phyloP scores from a whole-genome alignment of 768 basidiomycete species.

The Lactarius tabidus region DNA sequence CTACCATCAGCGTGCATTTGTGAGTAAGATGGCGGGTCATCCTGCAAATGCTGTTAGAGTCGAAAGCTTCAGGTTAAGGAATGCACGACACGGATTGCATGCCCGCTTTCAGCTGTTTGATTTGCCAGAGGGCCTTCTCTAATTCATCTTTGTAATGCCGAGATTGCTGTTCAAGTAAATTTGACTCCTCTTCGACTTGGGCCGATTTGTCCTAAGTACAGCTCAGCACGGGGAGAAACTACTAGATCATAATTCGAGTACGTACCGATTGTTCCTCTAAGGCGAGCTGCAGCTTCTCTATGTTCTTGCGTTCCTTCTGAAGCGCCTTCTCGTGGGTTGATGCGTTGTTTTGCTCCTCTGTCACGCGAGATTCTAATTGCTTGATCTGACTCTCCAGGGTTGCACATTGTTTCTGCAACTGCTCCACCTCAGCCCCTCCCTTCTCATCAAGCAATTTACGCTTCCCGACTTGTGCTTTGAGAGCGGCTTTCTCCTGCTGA shows the following conservation, averaged over 20 bases:
- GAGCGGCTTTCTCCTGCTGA: conserved; percentile 49
- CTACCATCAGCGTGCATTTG: background rate
- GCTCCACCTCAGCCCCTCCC: conserved; percentile 55
- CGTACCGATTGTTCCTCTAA: conserved; percentile 16
- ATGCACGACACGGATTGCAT: conserved; percentile 4
- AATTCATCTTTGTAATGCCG: conserved; percentile 19
- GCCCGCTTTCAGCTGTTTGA: conserved; percentile 4
- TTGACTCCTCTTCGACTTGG: conserved; percentile 22
- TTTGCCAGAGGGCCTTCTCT: conserved; percentile 29
- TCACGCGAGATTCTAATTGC: conserved; percentile 39
- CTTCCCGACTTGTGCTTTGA: conserved; percentile 61
- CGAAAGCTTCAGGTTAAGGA: background rate
- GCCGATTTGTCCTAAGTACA: conserved; percentile 29
- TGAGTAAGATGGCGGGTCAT: background rate
- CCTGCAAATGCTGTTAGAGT: background rate
- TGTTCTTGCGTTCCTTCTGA: conserved; percentile 26
- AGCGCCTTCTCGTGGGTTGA: conserved; percentile 21
- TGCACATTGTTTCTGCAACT: conserved; percentile 48
- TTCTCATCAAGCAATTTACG: conserved; percentile 67
- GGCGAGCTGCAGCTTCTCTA: conserved; percentile 17
- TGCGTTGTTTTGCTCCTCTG: conserved; percentile 31
- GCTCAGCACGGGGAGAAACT: background rate
- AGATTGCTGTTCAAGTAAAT: conserved; percentile 18
- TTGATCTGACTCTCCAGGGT: conserved; percentile 54
- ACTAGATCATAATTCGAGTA: background rate